A percentile compares a stretch with the other conserved stretches of the same genome.
Evolutionary conservation across 805 yeast species (phyloP).

Genomic region (Hanseniaspora singularis): DNA sequence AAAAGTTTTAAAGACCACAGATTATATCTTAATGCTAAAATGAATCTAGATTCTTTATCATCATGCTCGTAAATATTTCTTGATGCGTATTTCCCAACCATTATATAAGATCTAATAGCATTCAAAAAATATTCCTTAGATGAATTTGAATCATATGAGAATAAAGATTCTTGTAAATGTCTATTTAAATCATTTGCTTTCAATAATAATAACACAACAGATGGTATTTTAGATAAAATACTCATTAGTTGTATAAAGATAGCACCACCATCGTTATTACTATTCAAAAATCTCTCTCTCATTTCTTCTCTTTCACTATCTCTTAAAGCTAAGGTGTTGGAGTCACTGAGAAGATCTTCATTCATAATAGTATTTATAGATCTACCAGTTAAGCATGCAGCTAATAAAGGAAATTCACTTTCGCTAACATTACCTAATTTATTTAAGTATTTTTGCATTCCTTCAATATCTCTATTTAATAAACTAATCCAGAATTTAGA

Average conservation of each 20-base stretch:
- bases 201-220: slow-evolving; percentile 70
- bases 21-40: not conserved
- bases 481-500: slow-evolving; percentile 88
- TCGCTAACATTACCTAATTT: slow-evolving; percentile 68
- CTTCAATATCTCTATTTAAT: slow-evolving; percentile 51
- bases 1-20: slow-evolving; percentile 1
- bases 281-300: slow-evolving; percentile 46
- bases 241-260: slow-evolving; percentile 66
- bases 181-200: slow-evolving; percentile 92
- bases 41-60: not conserved
- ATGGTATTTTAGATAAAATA: slow-evolving; percentile 66
- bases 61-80: slow-evolving; percentile 7
- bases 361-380: slow-evolving; percentile 65
- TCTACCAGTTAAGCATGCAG: slow-evolving; percentile 91
- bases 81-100: slow-evolving; percentile 13
- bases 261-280: slow-evolving; percentile 31
- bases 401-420: slow-evolving; percentile 69
- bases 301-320: slow-evolving; percentile 55
- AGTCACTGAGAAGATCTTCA: slow-evolving; percentile 37
- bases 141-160: slow-evolving; percentile 1
- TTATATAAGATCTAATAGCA: slow-evolving; percentile 6
- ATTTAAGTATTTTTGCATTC: slow-evolving; percentile 63
- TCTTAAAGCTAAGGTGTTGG: slow-evolving; percentile 34
- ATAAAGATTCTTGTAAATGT: slow-evolving; percentile 67
- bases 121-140: slow-evolving; percentile 1